Evolutionary conservation across 1,139 yeast species (phyloP), one percentile per base, ranked within the genome.

Genomic region (Wickerhamiella infanticola): DNA sequence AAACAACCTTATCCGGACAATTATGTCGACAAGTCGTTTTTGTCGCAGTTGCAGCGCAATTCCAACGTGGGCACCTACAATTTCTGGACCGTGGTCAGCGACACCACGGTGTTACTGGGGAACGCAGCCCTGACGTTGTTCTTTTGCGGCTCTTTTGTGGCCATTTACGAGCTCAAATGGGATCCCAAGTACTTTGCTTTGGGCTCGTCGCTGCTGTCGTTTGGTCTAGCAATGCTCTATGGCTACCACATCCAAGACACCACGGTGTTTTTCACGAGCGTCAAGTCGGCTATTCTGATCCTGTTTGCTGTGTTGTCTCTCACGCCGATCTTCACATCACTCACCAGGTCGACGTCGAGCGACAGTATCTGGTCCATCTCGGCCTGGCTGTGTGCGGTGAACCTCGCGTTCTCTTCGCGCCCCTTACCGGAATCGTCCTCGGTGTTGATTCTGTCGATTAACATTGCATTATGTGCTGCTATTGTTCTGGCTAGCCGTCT

Each of bases 361-460:
- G 97, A 90, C 63, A 85, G 96, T 18, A 85, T 93, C 51, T 90
- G 98, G 97, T 86, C 95, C 0, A 64, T 90, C 5, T 77, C 94
- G 3, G 76, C 81, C 45, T 79, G 94, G 75, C 67, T 90, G 26
- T 78, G 83, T 37, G 53, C 84, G 6, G 68, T 77, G 40, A 83
- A 83, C 55, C 66, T 84, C 3, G 60, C 79, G 13, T 75, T 78
- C 54, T 45, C 55, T 18, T 48, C 55, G 35, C 45, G 55, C 9
- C 43, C 55, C 2, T 40, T 45, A 3, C 48, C 49, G 4, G 35
- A 24, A 13, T 8, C 45, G 33, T 7, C 18, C 18, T 5, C 11
- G 40, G 47, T 63, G 44, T 80, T 90, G 0, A 81, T 84, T 48
- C 59, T 86, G 11, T 79, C 95, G 0, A 85, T 94, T 23, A 90